Evolutionary conservation across 164 flowering plant species (phyloP).

Genomic region (Malania oleifera): DNA sequence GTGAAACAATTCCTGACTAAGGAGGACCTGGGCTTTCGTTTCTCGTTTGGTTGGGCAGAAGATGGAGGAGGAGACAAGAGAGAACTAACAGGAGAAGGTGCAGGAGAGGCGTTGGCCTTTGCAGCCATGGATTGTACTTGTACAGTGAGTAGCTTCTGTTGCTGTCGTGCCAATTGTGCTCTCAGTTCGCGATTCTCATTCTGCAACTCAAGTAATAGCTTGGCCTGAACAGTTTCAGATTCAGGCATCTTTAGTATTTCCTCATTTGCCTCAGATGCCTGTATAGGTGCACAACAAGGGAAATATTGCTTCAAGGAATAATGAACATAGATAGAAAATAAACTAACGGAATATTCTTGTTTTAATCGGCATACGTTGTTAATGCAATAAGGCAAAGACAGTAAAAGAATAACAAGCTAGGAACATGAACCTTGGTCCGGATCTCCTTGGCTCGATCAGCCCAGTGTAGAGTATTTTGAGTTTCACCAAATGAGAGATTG

Average conservation of each 20-base stretch:
- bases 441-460: slow-evolving; percentile 96
- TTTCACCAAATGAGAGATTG: slow-evolving; percentile 80
- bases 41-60: slow-evolving; percentile 43
- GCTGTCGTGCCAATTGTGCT: slow-evolving; percentile 60
- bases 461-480: slow-evolving; percentile 96
- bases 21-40: slow-evolving; percentile 40
- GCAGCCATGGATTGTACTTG: slow-evolving; percentile 72
- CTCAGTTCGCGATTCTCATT: slow-evolving; percentile 79
- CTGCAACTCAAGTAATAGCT: slow-evolving; percentile 70
- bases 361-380: no score
- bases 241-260: slow-evolving; percentile 44
- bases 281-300: slow-evolving; percentile 3
- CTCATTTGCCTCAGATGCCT: slow-evolving; percentile 55
- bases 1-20: slow-evolving; percentile 57
- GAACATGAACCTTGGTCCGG: slow-evolving; percentile 56
- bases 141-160: slow-evolving; percentile 57
- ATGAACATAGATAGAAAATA: background rate
- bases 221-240: slow-evolving; percentile 65
- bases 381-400: background rate
- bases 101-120: slow-evolving; percentile 50
- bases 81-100: slow-evolving; percentile 58
- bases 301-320: background rate
- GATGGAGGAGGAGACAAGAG: slow-evolving; percentile 48
- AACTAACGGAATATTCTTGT: no score
- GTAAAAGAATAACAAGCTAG: background rate